Evolutionary conservation across 2,329 filamentous ascomycete genomes (phyloP), one percentile per base, ranked within the genome.

Genomic region (Colletotrichum australisinense): DNA sequence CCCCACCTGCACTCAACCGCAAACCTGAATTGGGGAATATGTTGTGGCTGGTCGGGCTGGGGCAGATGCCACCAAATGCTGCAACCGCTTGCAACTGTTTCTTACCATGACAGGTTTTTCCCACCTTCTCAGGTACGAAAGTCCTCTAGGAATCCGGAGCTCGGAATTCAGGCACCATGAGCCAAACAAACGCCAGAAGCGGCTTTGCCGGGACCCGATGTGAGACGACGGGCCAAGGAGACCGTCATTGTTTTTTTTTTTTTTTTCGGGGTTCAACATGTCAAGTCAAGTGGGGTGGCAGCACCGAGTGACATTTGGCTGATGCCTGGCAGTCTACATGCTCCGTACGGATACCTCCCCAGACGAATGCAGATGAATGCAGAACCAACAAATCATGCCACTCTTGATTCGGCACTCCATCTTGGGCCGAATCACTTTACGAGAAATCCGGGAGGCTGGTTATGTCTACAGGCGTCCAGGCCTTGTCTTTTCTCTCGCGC

Each of bases 41-140:
- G 55, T 28, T 65, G 70, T 73, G 70, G 70, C 70, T 72, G 69
- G 69, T 69, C 38, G 32, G 65, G 65, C 65, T 73, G 70, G 70
- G 55, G 42, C n/a, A 14, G 35, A 64, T 64, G 49, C 46, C 28
- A 35, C 26, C 60, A 52, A 30, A 32, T 16, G 5, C 11, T 57
- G 30, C 28, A 49, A 49, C 42, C 42, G 42, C 42, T 49, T 49
- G 42, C 42, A 49, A 49, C 42, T 49, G 42, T 49, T 49, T 49
- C 42, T n/a, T 4, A n/a, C 42, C 19, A 22, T 22, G 42, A 49
- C 42, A 49, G 42, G 42, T 49, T 49, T 52, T 52, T 49, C 12
- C n/a, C 9, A 24, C 32, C 28, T 19, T 24, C 6, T n/a, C 42
- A 38, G 38, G 38, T 26, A 14, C 30, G 19, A 19, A 22, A 59